Evolutionary conservation across 1,284 basidiomycete genomes (phyloP), one percentile per base, ranked within the genome.

Genomic region (Rhodotorula sp.): DNA sequence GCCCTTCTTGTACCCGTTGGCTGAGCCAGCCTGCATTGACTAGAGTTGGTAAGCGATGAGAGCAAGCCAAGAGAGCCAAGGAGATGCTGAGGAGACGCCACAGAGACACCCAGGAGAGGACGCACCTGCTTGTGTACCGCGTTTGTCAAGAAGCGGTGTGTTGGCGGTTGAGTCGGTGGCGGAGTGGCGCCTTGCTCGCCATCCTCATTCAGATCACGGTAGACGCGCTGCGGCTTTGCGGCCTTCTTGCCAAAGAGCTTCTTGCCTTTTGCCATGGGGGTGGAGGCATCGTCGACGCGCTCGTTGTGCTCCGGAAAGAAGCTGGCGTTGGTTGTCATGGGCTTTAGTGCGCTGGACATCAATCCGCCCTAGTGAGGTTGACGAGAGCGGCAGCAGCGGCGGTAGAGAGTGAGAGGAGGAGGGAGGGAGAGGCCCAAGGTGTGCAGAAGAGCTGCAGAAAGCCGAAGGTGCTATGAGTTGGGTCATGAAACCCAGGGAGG

Each of bases 261-360:
- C 27, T 55, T 32, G 32, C 54, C 55, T 51, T 63, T 63, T 6
- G 37, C 9, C n/a, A 61, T 62, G 17, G 32, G 41, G 36, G 34
- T 41, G 13, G 55, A 53, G 17, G 36, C 67, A 44, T 72, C 36
- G 54, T 73, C 71, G 44, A 67, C 57, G n/a, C 50, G 64, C n/a
- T 70, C 65, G 58, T 74, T 67, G 56, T 74, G 39, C 46, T 71
- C 73, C 32, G 69, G 72, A 56, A 71, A 68, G 66, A 66, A 66
- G 17, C 61, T 56, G 21, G 64, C 63, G 59, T 71, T 70, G 67
- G 74, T 76, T n/a, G 69, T 69, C 17, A 66, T 74, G 19, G 58
- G 46, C 50, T 76, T 71, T 51, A 76, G 57, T 7, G 61, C 64
- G 32, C 51, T 32, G 13, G 51, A 53, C 51, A 53, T 53, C 9